Conservation (phyloP, 1,284 basidiomycete species). For the Cutaneotrichosporon cyanovorans region DNA sequence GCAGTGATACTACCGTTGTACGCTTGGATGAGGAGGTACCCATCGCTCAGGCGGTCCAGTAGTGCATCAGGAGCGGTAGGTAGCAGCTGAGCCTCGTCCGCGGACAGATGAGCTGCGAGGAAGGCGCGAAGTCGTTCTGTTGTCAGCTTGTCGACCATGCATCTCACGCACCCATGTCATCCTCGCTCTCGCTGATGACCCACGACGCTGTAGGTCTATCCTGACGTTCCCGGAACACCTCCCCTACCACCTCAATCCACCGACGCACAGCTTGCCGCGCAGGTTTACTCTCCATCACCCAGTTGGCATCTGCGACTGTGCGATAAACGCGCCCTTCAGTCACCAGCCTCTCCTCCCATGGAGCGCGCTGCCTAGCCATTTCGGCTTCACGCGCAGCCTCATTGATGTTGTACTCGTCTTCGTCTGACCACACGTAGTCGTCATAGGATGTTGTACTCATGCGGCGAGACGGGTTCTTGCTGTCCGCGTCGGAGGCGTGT, state of each 20-base stretch:
- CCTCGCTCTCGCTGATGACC: constrained; percentile 45
- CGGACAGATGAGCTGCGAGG: constrained; percentile 29
- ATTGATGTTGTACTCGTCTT: constrained; percentile 41
- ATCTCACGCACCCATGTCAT: constrained; percentile 51
- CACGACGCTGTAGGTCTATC: constrained; percentile 16
- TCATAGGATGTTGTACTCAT: not conserved
- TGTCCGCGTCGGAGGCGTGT: not conserved
- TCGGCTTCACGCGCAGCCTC: constrained; percentile 22
- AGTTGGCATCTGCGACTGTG: constrained; percentile 15
- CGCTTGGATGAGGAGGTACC: constrained; percentile 38
- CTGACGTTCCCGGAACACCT: constrained; percentile 20
- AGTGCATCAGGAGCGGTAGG: constrained; percentile 12
- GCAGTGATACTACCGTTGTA: constrained; percentile 31
- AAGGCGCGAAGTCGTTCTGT: constrained; percentile 35
- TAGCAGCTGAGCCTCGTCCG: constrained; percentile 21
- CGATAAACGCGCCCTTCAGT: constrained; percentile 28
- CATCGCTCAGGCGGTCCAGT: constrained; percentile 29
- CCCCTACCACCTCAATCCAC: constrained; percentile 37
- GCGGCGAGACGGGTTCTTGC: not conserved
- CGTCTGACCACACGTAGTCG: constrained; percentile 22
- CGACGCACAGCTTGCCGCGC: constrained; percentile 22
- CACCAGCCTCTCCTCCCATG: constrained; percentile 43
- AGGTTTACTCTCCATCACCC: constrained; percentile 14
- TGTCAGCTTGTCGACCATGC: not conserved
- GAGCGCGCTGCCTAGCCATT: constrained; percentile 14